These are phyloP conservation scores for Apophysomyces variabilis DNA, from an alignment of 371 early-diverging fungal genomes.

Conservation along the genomic window DNA sequence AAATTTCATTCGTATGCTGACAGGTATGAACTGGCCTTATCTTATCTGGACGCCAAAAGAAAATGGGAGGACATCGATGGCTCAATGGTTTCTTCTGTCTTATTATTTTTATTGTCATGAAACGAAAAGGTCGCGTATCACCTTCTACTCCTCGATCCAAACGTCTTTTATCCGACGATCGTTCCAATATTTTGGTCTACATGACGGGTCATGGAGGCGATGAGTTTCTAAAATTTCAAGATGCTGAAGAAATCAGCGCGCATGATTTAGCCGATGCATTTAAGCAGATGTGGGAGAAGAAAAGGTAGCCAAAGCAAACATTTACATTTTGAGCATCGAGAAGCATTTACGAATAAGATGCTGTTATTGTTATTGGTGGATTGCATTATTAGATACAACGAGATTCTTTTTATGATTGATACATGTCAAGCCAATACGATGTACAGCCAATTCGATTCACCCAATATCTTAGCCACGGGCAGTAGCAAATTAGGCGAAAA, in stretches of 20 bases:
- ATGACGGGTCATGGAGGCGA: slow-evolving; percentile 99
- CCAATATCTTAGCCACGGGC: slow-evolving; percentile 91
- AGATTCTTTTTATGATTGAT: slow-evolving; percentile 95
- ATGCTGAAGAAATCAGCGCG: slow-evolving; percentile 93
- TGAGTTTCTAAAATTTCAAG: slow-evolving; percentile 97
- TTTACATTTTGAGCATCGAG: not conserved
- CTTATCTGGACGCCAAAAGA: slow-evolving; percentile 1
- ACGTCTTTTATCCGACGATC: slow-evolving; percentile 90
- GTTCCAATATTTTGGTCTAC: slow-evolving; percentile 92
- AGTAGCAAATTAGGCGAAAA: slow-evolving; percentile 86
- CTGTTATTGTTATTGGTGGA: no score
- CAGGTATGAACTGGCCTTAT: slow-evolving; percentile 56
- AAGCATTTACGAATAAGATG: slow-evolving; percentile 6
- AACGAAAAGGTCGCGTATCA: slow-evolving; percentile 63
- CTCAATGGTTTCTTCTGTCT: no score
- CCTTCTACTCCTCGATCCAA: slow-evolving; percentile 88
- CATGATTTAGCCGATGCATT: slow-evolving; percentile 95
- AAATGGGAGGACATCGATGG: not conserved
- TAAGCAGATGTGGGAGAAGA: slow-evolving; percentile 95
- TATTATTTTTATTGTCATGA: no score
- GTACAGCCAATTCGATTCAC: slow-evolving; percentile 89
- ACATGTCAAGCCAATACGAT: slow-evolving; percentile 98
- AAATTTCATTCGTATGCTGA: slow-evolving; percentile 93
- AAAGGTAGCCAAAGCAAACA: slow-evolving; percentile 49
- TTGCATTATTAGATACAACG: slow-evolving; percentile 74